phyloP scores from a whole-genome alignment of 139 green algal species.

The Chlamydomonas applanata region DNA sequence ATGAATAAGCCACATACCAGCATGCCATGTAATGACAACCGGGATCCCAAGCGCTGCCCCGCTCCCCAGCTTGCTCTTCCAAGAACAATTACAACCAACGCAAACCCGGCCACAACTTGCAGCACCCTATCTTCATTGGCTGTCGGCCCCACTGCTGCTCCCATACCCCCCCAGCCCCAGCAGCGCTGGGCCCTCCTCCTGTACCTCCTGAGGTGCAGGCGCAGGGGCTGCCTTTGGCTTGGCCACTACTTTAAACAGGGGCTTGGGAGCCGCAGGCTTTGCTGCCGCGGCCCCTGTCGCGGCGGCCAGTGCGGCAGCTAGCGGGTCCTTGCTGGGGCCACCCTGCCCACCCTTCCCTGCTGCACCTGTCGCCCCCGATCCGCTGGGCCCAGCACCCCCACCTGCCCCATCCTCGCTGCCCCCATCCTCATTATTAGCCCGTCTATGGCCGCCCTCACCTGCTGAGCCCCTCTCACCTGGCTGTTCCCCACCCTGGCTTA shows the following conservation, averaged over 20 bases:
- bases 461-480: neutral
- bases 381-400: neutral
- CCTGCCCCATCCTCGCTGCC: neutral
- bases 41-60: no score
- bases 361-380: neutral
- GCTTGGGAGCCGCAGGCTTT: constrained; percentile 7
- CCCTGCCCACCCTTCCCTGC: neutral
- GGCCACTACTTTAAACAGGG: constrained; percentile 24
- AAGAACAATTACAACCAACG: no score
- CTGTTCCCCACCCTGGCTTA: no score
- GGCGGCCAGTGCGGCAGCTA: neutral
- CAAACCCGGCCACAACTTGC: no score
- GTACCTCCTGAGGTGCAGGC: neutral
- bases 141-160: constrained; percentile 14
- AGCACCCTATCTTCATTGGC: no score
- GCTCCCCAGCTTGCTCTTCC: no score
- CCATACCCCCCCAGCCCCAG: constrained; percentile 35
- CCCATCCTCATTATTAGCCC: neutral
- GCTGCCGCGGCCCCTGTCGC: neutral
- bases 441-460: neutral
- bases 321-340: neutral
- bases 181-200: neutral
- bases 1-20: no score
- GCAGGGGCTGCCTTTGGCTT: constrained; percentile 18
- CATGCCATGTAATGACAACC: no score